Evolutionary conservation across 495 filamentous ascomycete species (phyloP).

Genomic region (Talaromyces liani): DNA sequence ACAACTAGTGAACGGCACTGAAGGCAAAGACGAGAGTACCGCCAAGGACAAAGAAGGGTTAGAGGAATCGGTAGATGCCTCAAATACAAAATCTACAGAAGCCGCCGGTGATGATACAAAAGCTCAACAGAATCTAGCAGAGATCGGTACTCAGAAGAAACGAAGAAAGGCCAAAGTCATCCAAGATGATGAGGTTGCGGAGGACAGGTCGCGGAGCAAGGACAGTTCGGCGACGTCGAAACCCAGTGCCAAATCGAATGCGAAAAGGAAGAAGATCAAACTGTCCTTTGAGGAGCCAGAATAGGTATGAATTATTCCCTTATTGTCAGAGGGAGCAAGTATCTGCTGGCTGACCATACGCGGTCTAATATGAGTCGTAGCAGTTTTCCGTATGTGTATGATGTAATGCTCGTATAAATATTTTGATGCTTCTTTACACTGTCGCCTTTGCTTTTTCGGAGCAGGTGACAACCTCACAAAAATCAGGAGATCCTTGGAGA

Average conservation of each 20-base stretch:
- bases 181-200: slow-evolving; percentile 23
- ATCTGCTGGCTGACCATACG: background rate
- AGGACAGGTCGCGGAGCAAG: slow-evolving; percentile 18
- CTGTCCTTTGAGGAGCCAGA: slow-evolving; percentile 34
- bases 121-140: slow-evolving; percentile 31
- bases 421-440: background rate
- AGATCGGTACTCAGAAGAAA: slow-evolving; percentile 36
- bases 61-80: slow-evolving; percentile 9
- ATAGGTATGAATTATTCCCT: background rate
- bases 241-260: slow-evolving; percentile 32
- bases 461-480: background rate
- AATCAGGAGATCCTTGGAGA: background rate
- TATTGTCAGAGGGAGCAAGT: background rate
- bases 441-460: background rate
- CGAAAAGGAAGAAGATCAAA: slow-evolving; percentile 42
- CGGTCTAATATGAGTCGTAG: background rate
- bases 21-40: slow-evolving; percentile 15
- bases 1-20: slow-evolving; percentile 23
- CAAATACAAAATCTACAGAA: background rate
- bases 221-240: slow-evolving; percentile 9
- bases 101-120: slow-evolving; percentile 6
- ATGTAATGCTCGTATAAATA: slow-evolving; percentile 3
- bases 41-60: background rate
- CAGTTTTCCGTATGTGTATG: background rate
- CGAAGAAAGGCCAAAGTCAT: slow-evolving; percentile 39